Conservation (phyloP, 192 early-diverging fungal species). For the Umbelopsis vinacea region DNA sequence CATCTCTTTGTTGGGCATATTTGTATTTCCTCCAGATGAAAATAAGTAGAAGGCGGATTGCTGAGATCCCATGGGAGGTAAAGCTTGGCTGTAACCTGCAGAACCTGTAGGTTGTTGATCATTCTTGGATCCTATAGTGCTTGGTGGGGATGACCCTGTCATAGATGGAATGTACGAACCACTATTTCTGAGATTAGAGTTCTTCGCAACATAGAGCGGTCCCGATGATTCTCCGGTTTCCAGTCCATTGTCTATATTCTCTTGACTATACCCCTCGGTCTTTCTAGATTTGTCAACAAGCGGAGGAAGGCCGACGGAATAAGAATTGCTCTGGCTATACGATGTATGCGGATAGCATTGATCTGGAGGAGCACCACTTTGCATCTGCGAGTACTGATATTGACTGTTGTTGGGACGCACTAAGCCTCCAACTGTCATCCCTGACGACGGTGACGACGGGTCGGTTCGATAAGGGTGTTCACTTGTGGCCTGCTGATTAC, state of each 20-base stretch:
- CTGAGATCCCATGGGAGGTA: constrained; percentile 9
- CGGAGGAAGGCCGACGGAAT: not conserved
- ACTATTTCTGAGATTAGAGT: constrained; percentile 1
- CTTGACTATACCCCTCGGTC: not conserved
- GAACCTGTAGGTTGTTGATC: not conserved
- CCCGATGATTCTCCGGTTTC: not conserved
- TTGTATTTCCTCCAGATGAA: not conserved
- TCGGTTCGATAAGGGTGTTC: not conserved
- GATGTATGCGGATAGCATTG: not conserved
- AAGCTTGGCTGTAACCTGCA: not conserved
- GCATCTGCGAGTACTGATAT: constrained; percentile 17
- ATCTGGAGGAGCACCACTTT: constrained; percentile 6
- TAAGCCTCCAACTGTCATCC: not conserved
- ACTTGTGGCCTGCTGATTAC: not conserved
- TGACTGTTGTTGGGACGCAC: not conserved
- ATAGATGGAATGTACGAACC: not conserved
- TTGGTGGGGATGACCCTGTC: not conserved
- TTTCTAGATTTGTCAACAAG: constrained; percentile 1
- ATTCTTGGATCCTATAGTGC: not conserved
- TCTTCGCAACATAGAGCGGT: not conserved
- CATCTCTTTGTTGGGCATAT: constrained; percentile 8
- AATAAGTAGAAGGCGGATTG: constrained; percentile 1
- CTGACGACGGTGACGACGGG: not conserved
- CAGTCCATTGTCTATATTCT: not conserved
- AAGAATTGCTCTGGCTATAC: not conserved